Conservation (phyloP, 106 monocot species). For the Dioscorea zingiberensis region DNA sequence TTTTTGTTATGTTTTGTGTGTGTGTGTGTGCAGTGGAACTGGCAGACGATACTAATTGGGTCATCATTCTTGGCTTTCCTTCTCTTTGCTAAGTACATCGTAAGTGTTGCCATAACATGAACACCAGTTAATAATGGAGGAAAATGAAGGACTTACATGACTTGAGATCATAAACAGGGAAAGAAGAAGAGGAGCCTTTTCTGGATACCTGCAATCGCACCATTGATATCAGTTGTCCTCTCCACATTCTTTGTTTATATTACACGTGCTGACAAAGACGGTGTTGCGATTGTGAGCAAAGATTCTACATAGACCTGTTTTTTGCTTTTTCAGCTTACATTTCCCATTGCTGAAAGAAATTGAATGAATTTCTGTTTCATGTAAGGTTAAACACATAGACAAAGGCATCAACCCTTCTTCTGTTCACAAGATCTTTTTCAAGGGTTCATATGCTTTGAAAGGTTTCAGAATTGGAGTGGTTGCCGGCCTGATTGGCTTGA, state of each 20-base stretch:
- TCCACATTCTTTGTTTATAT: slow-evolving; percentile 48
- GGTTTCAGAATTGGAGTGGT: slow-evolving; percentile 67
- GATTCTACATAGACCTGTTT: too few relatives aligned
- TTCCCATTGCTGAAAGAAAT: not conserved
- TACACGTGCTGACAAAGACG: slow-evolving; percentile 39
- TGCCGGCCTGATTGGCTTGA: slow-evolving; percentile 68
- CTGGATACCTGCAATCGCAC: slow-evolving; percentile 59
- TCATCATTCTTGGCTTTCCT: slow-evolving; percentile 50
- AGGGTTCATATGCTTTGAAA: slow-evolving; percentile 42
- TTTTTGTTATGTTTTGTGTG: too few relatives aligned
- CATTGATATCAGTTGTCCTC: slow-evolving; percentile 43
- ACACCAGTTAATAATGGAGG: not conserved
- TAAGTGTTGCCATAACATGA: slow-evolving; percentile 15
- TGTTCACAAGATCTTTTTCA: slow-evolving; percentile 44
- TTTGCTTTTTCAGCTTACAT: too few relatives aligned
- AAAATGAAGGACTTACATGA: not conserved
- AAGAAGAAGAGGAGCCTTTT: slow-evolving; percentile 60
- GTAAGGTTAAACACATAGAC: slow-evolving; percentile 50
- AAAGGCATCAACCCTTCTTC: slow-evolving; percentile 83
- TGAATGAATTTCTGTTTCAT: not conserved
- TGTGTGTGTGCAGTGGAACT: slow-evolving; percentile 92
- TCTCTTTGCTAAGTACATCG: slow-evolving; percentile 60
- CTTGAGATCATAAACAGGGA: slow-evolving; percentile 22
- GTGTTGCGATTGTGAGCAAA: slow-evolving; percentile 46
- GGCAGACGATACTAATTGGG: slow-evolving; percentile 68